Conservation (phyloP, 768 basidiomycete genomes). For the Naematelia aurantialba region DNA sequence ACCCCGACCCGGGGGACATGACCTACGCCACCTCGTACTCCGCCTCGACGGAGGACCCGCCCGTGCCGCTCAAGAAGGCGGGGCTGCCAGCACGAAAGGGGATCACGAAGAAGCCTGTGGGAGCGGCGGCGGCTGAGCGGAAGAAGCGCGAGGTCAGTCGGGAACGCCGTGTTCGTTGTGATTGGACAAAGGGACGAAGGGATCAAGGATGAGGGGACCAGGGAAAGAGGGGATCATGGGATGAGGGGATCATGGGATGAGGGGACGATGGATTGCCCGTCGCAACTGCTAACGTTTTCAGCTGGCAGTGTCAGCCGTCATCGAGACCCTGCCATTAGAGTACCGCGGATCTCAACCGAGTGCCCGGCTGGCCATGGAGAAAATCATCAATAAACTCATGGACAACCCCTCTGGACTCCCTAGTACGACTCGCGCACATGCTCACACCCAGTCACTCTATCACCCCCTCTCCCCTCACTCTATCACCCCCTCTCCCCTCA, state of each 20-base stretch:
- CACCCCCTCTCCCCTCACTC: no score
- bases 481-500: no score
- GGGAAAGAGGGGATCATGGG: neutral
- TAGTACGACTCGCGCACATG: constrained; percentile 16
- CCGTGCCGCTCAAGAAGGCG: constrained; percentile 47
- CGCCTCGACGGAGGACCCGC: constrained; percentile 23
- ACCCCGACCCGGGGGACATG: constrained; percentile 31
- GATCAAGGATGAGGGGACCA: neutral
- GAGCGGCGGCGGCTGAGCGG: constrained; percentile 54
- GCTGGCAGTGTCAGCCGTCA: constrained; percentile 60
- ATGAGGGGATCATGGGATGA: neutral
- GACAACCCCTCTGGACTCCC: constrained; percentile 60
- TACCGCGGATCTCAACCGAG: constrained; percentile 79
- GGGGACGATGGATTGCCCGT: no score
- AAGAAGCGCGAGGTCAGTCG: constrained; percentile 68
- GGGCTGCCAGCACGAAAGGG: constrained; percentile 50
- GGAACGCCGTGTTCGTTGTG: neutral
- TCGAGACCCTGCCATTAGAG: constrained; percentile 76
- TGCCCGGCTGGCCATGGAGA: constrained; percentile 54
- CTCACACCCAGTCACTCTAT: neutral
- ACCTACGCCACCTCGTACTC: constrained; percentile 47
- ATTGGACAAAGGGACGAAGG: neutral
- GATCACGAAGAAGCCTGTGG: constrained; percentile 47
- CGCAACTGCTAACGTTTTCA: constrained; percentile 16
- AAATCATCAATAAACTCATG: constrained; percentile 71